Evolutionary conservation across 257 asterid species (phyloP), one percentile per base, ranked within the genome.

Genomic region (Rauvolfia tetraphylla): DNA sequence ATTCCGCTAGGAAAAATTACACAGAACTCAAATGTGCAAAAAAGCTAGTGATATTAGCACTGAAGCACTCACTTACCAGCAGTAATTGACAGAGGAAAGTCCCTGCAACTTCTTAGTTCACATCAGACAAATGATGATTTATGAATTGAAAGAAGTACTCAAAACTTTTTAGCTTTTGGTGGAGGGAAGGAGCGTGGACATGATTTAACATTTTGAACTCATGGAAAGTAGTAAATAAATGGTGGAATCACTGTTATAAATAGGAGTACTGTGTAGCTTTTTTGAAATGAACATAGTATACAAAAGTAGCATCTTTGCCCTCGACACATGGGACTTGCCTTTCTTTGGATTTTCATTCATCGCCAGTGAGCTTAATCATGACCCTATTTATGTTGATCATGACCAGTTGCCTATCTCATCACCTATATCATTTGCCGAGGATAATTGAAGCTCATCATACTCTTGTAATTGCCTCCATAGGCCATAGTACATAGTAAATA

Each of bases 111-210:
- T 48, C 73, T 62, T 34, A 46, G 54, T 42, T 29, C 62, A 58
- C 53, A 77, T 58, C 68, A 61, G 66, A 71, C 69, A 75, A 75
- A 69, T 36, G 68, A 77, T 77, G 65, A 68, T 81, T 72, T 57
- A 46, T 14, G 42, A 72, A 81, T 67, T 76, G 84, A 81, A 70
- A 57, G 36, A 74, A 42, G 75, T 66, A 62, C 53, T 57, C 49
- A 46, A 62, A 48, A 46, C 80, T 76, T 71, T 84, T 63, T 38
- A 68, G 77, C 78, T 83, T 81, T 84, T 68, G 79, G 84, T 61
- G 86, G 90, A 81, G 90, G 84, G 71, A 83, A 71, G 88, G 90
- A 84, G 90, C 86, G 77, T 83, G 81, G 81, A 38, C 84, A 85
- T 85, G 90, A 87, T 85, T 82, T 81, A 82, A 84, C 86, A 72